A percentile compares a stretch with the other conserved stretches of the same genome.
Conservation (phyloP, 305 asterid species). For the Striga hermonthica region DNA sequence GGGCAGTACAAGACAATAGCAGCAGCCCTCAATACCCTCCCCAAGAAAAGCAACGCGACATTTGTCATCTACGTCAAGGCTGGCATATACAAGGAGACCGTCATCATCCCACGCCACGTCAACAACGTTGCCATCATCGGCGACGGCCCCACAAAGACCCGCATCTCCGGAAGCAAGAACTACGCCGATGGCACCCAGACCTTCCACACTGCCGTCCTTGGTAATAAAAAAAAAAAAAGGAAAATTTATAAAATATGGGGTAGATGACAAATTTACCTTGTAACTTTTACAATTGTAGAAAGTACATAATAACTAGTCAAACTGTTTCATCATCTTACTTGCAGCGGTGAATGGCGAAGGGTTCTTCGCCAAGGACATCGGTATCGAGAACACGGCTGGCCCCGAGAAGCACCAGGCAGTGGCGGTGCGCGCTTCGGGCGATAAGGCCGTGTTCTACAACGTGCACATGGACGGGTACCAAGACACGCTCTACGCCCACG, state of each 20-base stretch:
- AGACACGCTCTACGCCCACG: conserved; percentile 21
- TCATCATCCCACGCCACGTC: conserved; percentile 42
- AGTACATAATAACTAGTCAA: no score
- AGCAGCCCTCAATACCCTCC: conserved; percentile 43
- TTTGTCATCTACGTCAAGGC: conserved; percentile 57
- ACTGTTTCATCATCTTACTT: neutral
- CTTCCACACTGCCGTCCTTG: conserved; percentile 48
- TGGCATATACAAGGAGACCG: conserved; percentile 61
- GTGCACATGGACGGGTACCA: conserved; percentile 16
- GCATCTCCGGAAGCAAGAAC: conserved; percentile 56
- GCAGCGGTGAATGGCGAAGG: conserved; percentile 31
- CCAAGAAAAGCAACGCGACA: conserved; percentile 34
- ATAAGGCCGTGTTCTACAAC: conserved; percentile 16
- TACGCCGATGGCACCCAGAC: conserved; percentile 49
- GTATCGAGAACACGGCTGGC: conserved; percentile 21
- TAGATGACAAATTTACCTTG: no score
- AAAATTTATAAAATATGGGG: no score
- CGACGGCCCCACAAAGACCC: conserved; percentile 71
- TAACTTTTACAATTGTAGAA: no score
- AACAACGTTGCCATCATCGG: conserved; percentile 57
- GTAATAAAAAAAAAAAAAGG: conserved; percentile 35
- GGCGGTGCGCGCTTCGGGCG: conserved; percentile 13
- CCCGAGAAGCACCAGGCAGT: conserved; percentile 13
- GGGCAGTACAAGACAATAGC: conserved; percentile 54
- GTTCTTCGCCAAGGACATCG: conserved; percentile 9